A percentile compares a stretch with the other conserved stretches of the same genome.
Evolutionary conservation across 495 filamentous ascomycete species (phyloP).

Genomic region (Aspergillus avenaceus): DNA sequence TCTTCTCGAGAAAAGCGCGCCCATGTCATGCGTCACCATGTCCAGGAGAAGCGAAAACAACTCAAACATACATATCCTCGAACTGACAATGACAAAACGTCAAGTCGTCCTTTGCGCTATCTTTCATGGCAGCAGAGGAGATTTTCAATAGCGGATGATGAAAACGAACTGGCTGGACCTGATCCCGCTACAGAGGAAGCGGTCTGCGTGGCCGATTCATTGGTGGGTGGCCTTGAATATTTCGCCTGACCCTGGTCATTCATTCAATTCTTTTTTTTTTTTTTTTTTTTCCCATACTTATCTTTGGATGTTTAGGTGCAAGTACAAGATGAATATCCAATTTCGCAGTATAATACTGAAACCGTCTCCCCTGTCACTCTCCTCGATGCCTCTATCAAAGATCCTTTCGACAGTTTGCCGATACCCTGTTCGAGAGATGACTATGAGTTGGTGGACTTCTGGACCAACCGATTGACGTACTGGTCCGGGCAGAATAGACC

Average conservation of each 20-base stretch:
- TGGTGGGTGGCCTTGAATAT: slow-evolving; percentile 6
- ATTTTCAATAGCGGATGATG: slow-evolving; percentile 2
- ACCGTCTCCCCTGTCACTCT: slow-evolving; percentile 24
- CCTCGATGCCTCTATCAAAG: slow-evolving; percentile 30
- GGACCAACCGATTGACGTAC: slow-evolving; percentile 35
- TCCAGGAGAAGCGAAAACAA: slow-evolving; percentile 41
- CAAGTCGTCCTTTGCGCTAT: slow-evolving; percentile 15
- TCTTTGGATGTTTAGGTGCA: slow-evolving; percentile 11
- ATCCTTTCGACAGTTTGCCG: slow-evolving; percentile 32
- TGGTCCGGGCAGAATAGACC: slow-evolving; percentile 43
- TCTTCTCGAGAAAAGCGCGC: slow-evolving; percentile 44
- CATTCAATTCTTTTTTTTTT: not conserved
- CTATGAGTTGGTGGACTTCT: slow-evolving; percentile 32
- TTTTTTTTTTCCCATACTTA: not conserved
- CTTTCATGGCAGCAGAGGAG: slow-evolving; percentile 23
- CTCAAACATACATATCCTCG: slow-evolving; percentile 19
- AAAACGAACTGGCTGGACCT: not conserved
- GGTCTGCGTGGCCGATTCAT: not conserved
- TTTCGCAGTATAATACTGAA: slow-evolving; percentile 8
- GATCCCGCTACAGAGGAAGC: too few species aligned
- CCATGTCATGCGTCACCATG: slow-evolving; percentile 49
- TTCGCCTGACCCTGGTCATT: too few species aligned
- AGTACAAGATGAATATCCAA: slow-evolving; percentile 16
- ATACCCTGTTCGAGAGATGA: slow-evolving; percentile 19
- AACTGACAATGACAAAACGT: slow-evolving; percentile 13